Evolutionary conservation across 257 asterid species (phyloP), one percentile per base, ranked within the genome.

Genomic region (Primulina eburnea): DNA sequence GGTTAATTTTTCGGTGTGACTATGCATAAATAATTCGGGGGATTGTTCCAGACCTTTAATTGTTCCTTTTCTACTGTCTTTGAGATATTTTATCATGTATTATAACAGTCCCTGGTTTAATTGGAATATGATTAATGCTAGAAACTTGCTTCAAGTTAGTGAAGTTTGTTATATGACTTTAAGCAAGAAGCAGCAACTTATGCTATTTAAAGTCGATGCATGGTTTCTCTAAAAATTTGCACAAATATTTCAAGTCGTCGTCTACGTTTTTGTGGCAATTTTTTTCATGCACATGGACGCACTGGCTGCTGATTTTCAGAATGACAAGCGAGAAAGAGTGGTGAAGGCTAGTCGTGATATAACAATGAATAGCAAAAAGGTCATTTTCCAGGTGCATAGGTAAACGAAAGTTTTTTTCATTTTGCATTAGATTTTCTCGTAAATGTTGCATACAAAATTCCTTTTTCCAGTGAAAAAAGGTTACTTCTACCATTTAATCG

Each of bases 301-400:
- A 32, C 60, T 33, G 16, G 5, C 26, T 55, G 60, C 62, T 67
- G 47, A 67, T 61, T 57, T 63, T 72, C 82, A 93, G 99, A 90
- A 93, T 73, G 99, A 93, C 8, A 93, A 89, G 77, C 81, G 97
- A 40, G 97, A 93, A 82, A 80, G 96, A 73, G 87, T 93, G 67
- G 97, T 93, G 72, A 93, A 90, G 79, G 99, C 96, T 53, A 93
- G 99, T 76, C 88, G 99, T 12, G 99, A 93, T 72, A 70, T 91
- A 69, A 93, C 99, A 20, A 90, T 86, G 89, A 90, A 86, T 67
- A 93, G 97, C 83, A 93, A 93, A 79, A 90, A 93, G 79, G 99
- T 88, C 76, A 90, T 90, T 73, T 93, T 90, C 59, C 98, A 93
- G 82, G 98, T 90, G 80, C 97, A 93, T 75, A 90, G 98, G 98